Evolutionary conservation across 768 basidiomycete genomes (phyloP), one percentile per base, ranked within the genome.

Genomic region (Agaricus sinodeliciosus): DNA sequence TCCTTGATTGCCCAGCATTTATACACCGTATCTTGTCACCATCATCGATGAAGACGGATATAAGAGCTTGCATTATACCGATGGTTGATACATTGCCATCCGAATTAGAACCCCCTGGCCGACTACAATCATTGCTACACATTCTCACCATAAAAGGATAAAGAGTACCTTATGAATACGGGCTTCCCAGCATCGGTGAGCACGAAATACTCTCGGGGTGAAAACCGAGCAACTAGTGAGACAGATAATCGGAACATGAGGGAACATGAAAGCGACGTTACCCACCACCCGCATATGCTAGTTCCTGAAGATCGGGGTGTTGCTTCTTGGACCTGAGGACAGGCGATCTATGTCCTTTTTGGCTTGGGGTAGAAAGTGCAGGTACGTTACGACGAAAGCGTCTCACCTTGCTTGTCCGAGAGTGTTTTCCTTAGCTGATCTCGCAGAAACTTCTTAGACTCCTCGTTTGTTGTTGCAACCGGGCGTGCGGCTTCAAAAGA

Each of bases 111-210:
- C 72, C 73, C 42, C 73, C 74, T 43, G 81, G 72, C 39, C 75
- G 77, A 61, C 80, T 83, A 60, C 19, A 26, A 47, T 37, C 37
- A 41, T 42, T 43, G 49, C 58, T 43, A 56, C 51, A 35, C 48
- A 47, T 47, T 9, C 28, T n/a, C 26, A 19, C n/a, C 35, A 40
- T 25, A n/a, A 40, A 35, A 25, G 36, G 19, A 39, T 19, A 15
- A 18, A 35, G 48, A 43, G 55, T 66, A 89, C 94, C 90, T 91
- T 40, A 83, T 76, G 63, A 90, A 99, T 9, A 99, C 94, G n/a
- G 94, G 94, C 67, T 99, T 98, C 26, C 96, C 96, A 27, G 96
- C 96, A 57, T 94, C 84, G 0, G 94, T 97, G 16, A 98, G 76
- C 13, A 97, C 80, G 63, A 90, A 96, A 66, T 97, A 99, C 63